phyloP scores from a whole-genome alignment of 2,329 filamentous ascomycete genomes.

The Fusarium acutatum region DNA sequence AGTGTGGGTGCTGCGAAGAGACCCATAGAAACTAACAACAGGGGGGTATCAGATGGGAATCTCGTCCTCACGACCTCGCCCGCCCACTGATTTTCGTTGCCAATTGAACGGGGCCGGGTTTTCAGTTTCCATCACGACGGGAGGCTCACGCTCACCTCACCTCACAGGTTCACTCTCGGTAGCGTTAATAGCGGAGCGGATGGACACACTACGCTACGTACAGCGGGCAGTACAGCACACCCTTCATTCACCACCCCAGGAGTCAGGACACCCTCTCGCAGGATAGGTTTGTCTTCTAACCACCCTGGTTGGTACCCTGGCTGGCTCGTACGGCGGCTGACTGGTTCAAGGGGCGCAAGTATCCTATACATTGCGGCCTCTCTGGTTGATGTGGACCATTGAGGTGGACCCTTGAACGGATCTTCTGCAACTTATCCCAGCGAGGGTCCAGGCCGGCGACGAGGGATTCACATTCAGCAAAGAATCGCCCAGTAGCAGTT shows the following conservation, averaged over 20 bases:
- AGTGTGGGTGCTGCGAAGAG: slow-evolving; percentile 29
- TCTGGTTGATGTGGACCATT: slow-evolving; percentile 10
- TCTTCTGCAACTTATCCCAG: slow-evolving; percentile 34
- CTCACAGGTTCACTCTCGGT: background rate
- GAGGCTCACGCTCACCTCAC: slow-evolving; percentile 7
- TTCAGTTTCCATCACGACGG: slow-evolving; percentile 25
- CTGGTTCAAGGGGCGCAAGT: slow-evolving; percentile 34
- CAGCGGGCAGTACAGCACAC: slow-evolving; percentile 4
- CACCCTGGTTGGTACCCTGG: slow-evolving; percentile 40
- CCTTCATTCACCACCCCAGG: slow-evolving; percentile 13
- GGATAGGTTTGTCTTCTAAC: slow-evolving; percentile 18
- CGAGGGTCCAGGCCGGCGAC: slow-evolving; percentile 28
- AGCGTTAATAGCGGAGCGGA: slow-evolving; percentile 16
- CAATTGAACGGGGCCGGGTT: slow-evolving; percentile 15
- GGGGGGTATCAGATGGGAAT: slow-evolving; percentile 32
- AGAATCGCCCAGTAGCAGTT: slow-evolving; percentile 36
- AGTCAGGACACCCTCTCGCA: slow-evolving; percentile 26
- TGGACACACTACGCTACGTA: background rate
- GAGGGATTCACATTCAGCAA: slow-evolving; percentile 11
- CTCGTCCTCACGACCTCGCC: slow-evolving; percentile 15
- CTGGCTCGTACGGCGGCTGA: slow-evolving; percentile 34
- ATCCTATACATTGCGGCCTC: slow-evolving; percentile 33
- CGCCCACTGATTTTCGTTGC: slow-evolving; percentile 23
- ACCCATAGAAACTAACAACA: slow-evolving; percentile 26
- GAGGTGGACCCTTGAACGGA: slow-evolving; percentile 29